These are phyloP conservation scores for Metschnikowia cubensis DNA, from an alignment of 805 yeast species.

Conservation along the genomic window DNA sequence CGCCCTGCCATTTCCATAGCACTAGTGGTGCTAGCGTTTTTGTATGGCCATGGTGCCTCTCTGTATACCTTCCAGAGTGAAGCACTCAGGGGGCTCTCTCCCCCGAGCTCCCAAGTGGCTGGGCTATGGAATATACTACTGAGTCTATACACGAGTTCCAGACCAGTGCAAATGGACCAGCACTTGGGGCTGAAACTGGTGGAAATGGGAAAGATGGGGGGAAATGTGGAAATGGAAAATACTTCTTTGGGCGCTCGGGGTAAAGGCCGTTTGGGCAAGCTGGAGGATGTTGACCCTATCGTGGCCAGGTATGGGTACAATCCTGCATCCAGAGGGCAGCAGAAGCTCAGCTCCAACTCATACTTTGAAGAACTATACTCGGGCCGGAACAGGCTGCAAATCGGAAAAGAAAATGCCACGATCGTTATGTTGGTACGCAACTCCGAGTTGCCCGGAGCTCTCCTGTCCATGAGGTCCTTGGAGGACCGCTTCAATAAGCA, in stretches of 20 bases:
- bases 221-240: not conserved
- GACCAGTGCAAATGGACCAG: too few species aligned
- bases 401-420: conserved; percentile 75
- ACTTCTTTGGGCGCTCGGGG: too few species aligned
- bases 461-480: conserved; percentile 42
- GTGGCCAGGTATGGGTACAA: conserved; percentile 11
- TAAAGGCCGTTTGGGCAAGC: too few species aligned
- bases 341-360: conserved; percentile 17
- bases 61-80: not conserved
- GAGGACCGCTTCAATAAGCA: conserved; percentile 41
- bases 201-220: not conserved
- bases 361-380: conserved; percentile 18
- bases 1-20: not conserved
- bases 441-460: conserved; percentile 69
- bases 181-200: too few species aligned
- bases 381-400: conserved; percentile 28
- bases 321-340: conserved; percentile 14
- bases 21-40: not conserved
- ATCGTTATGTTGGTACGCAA: conserved; percentile 84
- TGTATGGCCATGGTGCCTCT: not conserved
- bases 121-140: too few species aligned
- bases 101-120: not conserved
- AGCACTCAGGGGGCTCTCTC: not conserved
- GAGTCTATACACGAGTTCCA: too few species aligned
- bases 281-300: not conserved